Conservation (phyloP, 352 stramenopile species). For the Phytophthora boehmeriae region DNA sequence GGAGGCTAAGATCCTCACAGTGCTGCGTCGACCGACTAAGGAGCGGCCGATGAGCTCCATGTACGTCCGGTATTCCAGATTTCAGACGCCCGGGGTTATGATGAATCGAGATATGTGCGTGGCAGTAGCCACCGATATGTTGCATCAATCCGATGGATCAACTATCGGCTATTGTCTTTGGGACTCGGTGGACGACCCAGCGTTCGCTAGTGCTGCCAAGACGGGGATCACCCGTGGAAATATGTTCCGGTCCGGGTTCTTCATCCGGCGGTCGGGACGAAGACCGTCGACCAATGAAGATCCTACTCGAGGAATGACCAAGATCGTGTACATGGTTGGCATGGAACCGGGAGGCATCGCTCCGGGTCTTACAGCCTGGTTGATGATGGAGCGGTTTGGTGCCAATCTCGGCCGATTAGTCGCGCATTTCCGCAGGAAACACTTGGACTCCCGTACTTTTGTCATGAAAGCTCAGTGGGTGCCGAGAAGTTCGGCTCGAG, state of each 20-base stretch:
- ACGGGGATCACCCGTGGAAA: conserved; percentile 25
- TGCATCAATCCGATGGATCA: conserved; percentile 42
- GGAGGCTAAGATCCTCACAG: conserved; percentile 46
- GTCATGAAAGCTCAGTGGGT: conserved; percentile 54
- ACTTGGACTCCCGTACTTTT: conserved; percentile 54
- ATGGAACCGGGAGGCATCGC: conserved; percentile 41
- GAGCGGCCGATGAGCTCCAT: conserved; percentile 43
- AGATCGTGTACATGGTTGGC: conserved; percentile 68
- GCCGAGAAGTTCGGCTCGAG: conserved; percentile 31
- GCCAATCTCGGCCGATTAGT: conserved; percentile 45
- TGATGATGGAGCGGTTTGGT: conserved; percentile 56
- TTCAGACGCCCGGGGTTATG: conserved; percentile 41
- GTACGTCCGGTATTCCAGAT: conserved; percentile 43
- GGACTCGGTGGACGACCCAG: conserved; percentile 54
- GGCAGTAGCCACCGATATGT: conserved; percentile 40
- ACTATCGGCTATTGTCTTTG: conserved; percentile 68
- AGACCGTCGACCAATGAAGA: conserved; percentile 13
- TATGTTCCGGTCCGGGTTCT: conserved; percentile 65
- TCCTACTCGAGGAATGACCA: conserved; percentile 30
- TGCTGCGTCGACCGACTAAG: conserved; percentile 40
- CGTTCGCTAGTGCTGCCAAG: conserved; percentile 26
- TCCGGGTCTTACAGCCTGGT: conserved; percentile 35
- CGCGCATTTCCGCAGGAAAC: conserved; percentile 51
- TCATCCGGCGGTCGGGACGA: conserved; percentile 36
- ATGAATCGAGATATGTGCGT: conserved; percentile 44